Evolutionary conservation across 2,329 filamentous ascomycete genomes (phyloP), one percentile per base, ranked within the genome.

Genomic region (Pseudonectria buxi): DNA sequence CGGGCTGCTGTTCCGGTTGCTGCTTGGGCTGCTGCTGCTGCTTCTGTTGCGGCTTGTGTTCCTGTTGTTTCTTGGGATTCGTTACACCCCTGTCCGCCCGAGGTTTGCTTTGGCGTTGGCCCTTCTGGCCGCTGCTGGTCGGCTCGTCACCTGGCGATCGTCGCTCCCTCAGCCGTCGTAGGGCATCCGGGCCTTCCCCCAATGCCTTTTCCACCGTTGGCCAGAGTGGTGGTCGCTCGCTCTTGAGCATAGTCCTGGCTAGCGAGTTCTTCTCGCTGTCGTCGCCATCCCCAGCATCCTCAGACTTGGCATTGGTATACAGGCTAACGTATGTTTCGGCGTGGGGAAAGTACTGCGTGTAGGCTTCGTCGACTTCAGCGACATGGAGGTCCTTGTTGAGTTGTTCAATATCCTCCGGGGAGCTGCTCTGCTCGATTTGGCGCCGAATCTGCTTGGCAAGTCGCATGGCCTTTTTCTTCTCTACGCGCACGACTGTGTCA

Each of bases 321-420:
- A 83, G 55, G 48, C 76, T 78, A 45, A 84, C 69, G 59, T 92
- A 92, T 14, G 72, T 67, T 57, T 85, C 78, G 50, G 80, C 68
- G 29, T 84, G 74, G 2, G 86, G 86, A 43, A 76, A 84, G 58
- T 81, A 83, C 35, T 76, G 71, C 2, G 84, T 77, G 54, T 92
- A 92, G 49, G 85, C 79, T 43, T 84, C 66, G 53, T 90, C 85
- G 10, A 89, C 75, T 53, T 88, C 74, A 16, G 78, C 77, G 15
- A 76, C 67, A 54, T 86, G 81, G n/a, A 85, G 64, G 40, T 78
- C 69, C 6, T 59, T 58, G 47, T 74, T 64, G 32, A 85, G 57
- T 36, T 59, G 59, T 33, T 69, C 64, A 25, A 63, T 62, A 46
- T 78, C 74, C 31, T 72, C 67, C 2, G 67, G 57, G 25, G 73